phyloP scores from a whole-genome alignment of 2,329 filamentous ascomycete genomes.

The Talaromyces amestolkiae region DNA sequence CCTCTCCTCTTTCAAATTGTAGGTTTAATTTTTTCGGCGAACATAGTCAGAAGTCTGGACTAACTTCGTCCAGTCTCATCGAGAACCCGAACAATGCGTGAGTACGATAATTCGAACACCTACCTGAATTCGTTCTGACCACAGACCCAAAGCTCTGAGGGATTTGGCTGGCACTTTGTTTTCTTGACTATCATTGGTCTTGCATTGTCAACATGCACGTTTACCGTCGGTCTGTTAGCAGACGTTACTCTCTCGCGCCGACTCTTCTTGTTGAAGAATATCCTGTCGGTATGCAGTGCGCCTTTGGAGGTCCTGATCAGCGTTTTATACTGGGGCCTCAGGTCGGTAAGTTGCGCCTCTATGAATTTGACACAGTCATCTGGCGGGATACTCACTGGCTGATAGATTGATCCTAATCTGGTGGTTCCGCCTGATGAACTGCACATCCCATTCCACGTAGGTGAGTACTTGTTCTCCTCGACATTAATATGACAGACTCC shows the following conservation, averaged over 20 bases:
- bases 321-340: constrained; percentile 60
- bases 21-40: constrained; percentile 21
- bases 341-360: constrained; percentile 35
- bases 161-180: constrained; percentile 65
- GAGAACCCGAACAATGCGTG: constrained; percentile 45
- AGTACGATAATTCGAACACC: constrained; percentile 21
- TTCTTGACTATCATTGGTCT: constrained; percentile 64
- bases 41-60: neutral
- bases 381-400: constrained; percentile 13
- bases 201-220: constrained; percentile 55
- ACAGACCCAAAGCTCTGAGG: constrained; percentile 47
- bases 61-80: constrained; percentile 34
- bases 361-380: neutral
- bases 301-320: constrained; percentile 61
- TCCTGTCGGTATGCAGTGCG: constrained; percentile 56
- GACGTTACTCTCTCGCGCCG: constrained; percentile 53
- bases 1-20: constrained; percentile 47
- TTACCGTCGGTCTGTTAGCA: constrained; percentile 53
- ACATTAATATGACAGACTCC: neutral
- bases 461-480: constrained; percentile 25
- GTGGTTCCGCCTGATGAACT: constrained; percentile 48
- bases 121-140: neutral
- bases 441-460: constrained; percentile 37
- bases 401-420: constrained; percentile 46
- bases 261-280: constrained; percentile 59